These are phyloP conservation scores for Linaria vulgaris DNA, from an alignment of 257 asterid species.

Conservation along the genomic window DNA sequence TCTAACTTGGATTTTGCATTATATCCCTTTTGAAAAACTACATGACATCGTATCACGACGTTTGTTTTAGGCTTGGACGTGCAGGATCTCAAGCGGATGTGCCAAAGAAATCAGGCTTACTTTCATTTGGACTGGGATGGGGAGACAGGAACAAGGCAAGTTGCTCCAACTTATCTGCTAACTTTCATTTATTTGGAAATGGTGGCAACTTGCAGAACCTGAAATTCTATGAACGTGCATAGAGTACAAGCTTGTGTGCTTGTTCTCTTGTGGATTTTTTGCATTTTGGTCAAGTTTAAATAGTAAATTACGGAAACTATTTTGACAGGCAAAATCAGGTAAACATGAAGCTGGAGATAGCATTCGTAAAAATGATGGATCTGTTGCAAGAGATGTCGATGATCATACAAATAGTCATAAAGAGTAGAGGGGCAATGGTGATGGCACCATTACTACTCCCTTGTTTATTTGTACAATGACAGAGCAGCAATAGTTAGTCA, in stretches of 20 bases:
- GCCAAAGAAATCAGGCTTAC: constrained; percentile 54
- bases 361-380: constrained; percentile 32
- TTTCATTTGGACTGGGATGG: constrained; percentile 83
- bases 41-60: not conserved
- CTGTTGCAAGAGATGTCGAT: constrained; percentile 27
- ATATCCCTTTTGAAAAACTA: not conserved
- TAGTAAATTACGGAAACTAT: not conserved
- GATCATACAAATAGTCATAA: constrained; percentile 29
- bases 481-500: not conserved
- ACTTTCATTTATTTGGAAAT: too few species aligned
- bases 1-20: too few species aligned
- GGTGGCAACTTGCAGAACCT: too few species aligned
- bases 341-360: constrained; percentile 30
- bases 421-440: constrained; percentile 4
- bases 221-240: not conserved
- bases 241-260: not conserved
- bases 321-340: constrained; percentile 51
- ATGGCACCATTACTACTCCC: too few species aligned
- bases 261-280: not conserved
- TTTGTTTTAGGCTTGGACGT: constrained; percentile 35
- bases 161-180: not conserved
- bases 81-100: constrained; percentile 38
- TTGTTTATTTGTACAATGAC: not conserved
- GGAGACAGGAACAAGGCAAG: constrained; percentile 75
- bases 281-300: not conserved